Percentiles rank a stretch among this genome's conserved stretches.
Evolutionary conservation across 768 basidiomycete genomes (phyloP).

Genomic region (Phlebiopsis flavidoalba): DNA sequence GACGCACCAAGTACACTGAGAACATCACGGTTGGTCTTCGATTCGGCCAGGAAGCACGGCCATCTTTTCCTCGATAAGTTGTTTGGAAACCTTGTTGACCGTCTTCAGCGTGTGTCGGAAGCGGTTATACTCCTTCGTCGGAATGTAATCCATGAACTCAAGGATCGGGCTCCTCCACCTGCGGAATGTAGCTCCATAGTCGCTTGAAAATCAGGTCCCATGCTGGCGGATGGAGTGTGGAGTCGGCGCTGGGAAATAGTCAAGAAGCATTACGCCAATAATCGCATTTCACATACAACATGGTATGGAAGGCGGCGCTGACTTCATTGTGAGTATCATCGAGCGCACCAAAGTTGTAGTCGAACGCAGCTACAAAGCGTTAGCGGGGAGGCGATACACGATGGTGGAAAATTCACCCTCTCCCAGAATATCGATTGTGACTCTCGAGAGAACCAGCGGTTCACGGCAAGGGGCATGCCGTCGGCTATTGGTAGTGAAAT

Average conservation of each 20-base stretch:
- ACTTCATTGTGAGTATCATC: background rate
- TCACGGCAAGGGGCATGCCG: conserved; percentile 8
- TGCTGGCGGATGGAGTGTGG: conserved; percentile 18
- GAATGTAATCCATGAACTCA: conserved; percentile 23
- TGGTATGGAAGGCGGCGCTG: background rate
- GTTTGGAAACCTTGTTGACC: conserved; percentile 36
- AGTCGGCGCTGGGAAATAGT: conserved; percentile 21
- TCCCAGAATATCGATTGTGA: conserved; percentile 35
- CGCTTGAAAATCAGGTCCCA: conserved; percentile 22
- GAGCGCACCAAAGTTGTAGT: conserved; percentile 33
- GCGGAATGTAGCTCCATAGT: conserved; percentile 26
- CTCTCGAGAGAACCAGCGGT: conserved; percentile 33
- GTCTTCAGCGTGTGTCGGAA: conserved; percentile 22
- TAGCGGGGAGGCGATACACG: background rate
- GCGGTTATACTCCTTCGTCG: conserved; percentile 24
- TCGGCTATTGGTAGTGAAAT: conserved; percentile 34
- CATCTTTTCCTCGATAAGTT: conserved; percentile 34
- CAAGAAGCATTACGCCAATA: background rate
- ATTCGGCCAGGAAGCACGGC: conserved; percentile 37
- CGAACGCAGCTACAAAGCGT: background rate
- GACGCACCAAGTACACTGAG: conserved; percentile 50
- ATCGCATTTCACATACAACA: conserved; percentile 15
- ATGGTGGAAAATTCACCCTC: conserved; percentile 22
- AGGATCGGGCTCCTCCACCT: conserved; percentile 20
- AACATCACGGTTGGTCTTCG: conserved; percentile 47